Base-by-base conservation (phyloP, 1,284 basidiomycete genomes). In the Austroboletus niveus region DNA sequence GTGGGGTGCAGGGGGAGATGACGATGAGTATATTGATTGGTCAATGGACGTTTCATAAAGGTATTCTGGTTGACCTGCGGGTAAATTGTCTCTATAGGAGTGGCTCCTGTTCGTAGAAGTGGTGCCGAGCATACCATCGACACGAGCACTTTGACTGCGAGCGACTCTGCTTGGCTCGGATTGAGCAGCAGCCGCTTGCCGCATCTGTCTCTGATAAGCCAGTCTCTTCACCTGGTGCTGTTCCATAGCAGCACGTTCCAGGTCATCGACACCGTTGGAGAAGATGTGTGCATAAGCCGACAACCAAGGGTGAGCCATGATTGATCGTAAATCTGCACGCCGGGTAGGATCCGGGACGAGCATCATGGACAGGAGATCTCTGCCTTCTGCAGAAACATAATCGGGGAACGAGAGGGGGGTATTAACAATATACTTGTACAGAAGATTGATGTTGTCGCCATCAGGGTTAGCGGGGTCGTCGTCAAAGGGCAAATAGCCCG, bases 341-440 rank as follows among this genome's bases (percentile, higher is more conserved):
- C 81, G 80, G 20, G 77, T 74, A 3, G 90, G 86, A 69, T 92
- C 84, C 46, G 86, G 91, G 2, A 96, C 92, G 36, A 97, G 85
- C 94, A 97, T 97, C 66, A 85, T 80, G 45, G 82, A 75, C 10
- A 90, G 73, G 12, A 90, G 74, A 60, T 89, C 81, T 52, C 89
- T 80, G 24, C 92, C 94, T 52, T 87, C 84, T 6, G 77, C 66
- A 8, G 91, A 91, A 60, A 98, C 85, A 72, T 96, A 94, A 43
- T 96, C 92, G 14, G 94, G 94, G 77, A 97, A 98, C 32, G 92
- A 90, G 54, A 98, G 84, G 2, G 91, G 89, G 1, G 95, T 98
- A 75, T 87, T 94, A 73, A 98, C 90, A 72, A 99, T 99, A 75
- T 99, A 99, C 71, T 92, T 94, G 85, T 99, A 99, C 47, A 99